These are phyloP conservation scores for Chalara sp. DNA, from an alignment of 2,329 filamentous ascomycete genomes.

Conservation along the genomic window DNA sequence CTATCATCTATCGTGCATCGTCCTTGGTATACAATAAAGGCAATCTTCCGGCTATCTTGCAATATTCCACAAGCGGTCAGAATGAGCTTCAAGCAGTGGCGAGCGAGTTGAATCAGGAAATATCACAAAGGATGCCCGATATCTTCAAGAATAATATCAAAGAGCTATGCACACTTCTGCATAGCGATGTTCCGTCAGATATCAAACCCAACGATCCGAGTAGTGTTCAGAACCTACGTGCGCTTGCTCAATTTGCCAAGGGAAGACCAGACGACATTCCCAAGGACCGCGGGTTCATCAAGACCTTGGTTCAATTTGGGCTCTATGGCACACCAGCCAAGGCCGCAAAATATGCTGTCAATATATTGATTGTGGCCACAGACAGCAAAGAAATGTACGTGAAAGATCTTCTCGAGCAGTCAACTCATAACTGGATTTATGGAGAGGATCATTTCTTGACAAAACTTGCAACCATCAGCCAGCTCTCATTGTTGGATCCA, in stretches of 20 bases:
- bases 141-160: conserved; percentile 90
- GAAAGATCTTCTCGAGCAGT: conserved; percentile 72
- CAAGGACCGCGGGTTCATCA: conserved; percentile 70
- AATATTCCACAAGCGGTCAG: conserved; percentile 77
- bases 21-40: conserved; percentile 90
- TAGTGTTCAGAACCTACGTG: conserved; percentile 87
- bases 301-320: conserved; percentile 77
- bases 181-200: conserved; percentile 69
- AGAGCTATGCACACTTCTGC: conserved; percentile 80
- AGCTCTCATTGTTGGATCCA: conserved; percentile 69
- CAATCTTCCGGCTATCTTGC: conserved; percentile 84
- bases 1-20: conserved; percentile 76
- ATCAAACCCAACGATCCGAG: conserved; percentile 61
- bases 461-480: conserved; percentile 64
- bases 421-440: conserved; percentile 67
- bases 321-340: conserved; percentile 73
- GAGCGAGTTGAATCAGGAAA: conserved; percentile 85
- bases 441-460: conserved; percentile 68
- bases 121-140: conserved; percentile 81
- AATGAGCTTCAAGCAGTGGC: conserved; percentile 71
- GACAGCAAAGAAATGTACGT: conserved; percentile 80
- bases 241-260: conserved; percentile 84
- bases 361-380: conserved; percentile 68
- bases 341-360: conserved; percentile 89
- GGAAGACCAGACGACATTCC: conserved; percentile 76